phyloP scores from a whole-genome alignment of 208 protist genomes.

The Wallacemonas sp. region DNA sequence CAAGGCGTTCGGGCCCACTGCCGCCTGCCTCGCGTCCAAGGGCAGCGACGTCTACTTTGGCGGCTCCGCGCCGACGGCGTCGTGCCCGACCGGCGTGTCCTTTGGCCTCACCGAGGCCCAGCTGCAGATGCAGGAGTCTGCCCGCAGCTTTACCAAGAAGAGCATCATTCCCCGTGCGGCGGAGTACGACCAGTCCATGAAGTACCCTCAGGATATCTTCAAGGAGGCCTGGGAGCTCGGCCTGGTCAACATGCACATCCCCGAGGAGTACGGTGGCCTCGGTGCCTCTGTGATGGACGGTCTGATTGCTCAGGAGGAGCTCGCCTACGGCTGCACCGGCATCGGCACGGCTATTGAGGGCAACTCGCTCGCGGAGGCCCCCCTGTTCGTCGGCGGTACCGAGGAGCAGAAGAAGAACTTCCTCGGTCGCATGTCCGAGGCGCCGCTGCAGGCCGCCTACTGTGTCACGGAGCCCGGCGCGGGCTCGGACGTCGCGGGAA shows the following conservation, averaged over 20 bases:
- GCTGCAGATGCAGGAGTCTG: slow-evolving; percentile 69
- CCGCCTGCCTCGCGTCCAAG: neutral
- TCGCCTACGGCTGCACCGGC: slow-evolving; percentile 86
- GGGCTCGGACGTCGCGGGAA: slow-evolving; percentile 86
- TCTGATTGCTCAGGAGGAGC: slow-evolving; percentile 83
- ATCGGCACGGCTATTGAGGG: slow-evolving; percentile 86
- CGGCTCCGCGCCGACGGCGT: slow-evolving; percentile 28
- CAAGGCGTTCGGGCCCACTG: slow-evolving; percentile 14
- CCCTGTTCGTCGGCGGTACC: slow-evolving; percentile 86
- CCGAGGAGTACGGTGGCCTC: slow-evolving; percentile 78
- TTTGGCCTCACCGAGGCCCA: slow-evolving; percentile 86
- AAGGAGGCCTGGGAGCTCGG: slow-evolving; percentile 85
- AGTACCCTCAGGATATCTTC: slow-evolving; percentile 77
- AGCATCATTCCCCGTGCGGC: slow-evolving; percentile 75
- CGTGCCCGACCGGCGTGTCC: slow-evolving; percentile 37
- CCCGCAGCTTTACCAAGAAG: slow-evolving; percentile 79
- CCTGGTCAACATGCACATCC: slow-evolving; percentile 87
- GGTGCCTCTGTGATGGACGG: slow-evolving; percentile 72
- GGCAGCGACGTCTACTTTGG: slow-evolving; percentile 26
- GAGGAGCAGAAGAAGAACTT: slow-evolving; percentile 91
- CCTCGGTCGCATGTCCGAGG: slow-evolving; percentile 84
- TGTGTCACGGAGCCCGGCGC: slow-evolving; percentile 87
- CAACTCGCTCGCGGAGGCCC: slow-evolving; percentile 76
- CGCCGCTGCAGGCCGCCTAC: slow-evolving; percentile 78
- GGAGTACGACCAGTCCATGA: slow-evolving; percentile 70